Conservation (phyloP, 495 filamentous ascomycete genomes). For the Bombardia bombarda region DNA sequence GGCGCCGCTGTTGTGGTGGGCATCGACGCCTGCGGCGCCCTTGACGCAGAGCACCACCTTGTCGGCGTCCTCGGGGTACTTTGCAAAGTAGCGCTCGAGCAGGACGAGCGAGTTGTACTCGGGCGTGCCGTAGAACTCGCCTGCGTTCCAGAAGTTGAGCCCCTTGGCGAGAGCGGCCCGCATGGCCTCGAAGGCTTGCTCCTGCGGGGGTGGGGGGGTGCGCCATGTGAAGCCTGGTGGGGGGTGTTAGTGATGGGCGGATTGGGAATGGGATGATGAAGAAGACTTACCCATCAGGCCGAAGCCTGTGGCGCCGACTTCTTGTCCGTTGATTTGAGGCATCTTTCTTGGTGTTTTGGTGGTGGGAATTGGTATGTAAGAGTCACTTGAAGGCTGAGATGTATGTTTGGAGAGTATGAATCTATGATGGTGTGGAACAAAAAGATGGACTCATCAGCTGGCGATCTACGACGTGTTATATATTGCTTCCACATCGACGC, state of each 20-base stretch:
- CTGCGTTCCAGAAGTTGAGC: slow-evolving; percentile 71
- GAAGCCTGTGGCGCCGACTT: slow-evolving; percentile 48
- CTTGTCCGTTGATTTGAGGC: slow-evolving; percentile 41
- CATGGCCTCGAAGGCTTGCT: slow-evolving; percentile 60
- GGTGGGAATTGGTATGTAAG: no score
- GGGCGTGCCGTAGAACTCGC: slow-evolving; percentile 69
- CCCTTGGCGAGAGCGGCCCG: slow-evolving; percentile 57
- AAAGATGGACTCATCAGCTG: no score
- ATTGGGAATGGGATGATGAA: background rate
- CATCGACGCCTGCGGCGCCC: slow-evolving; percentile 36
- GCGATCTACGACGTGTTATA: no score
- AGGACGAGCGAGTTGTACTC: slow-evolving; percentile 59
- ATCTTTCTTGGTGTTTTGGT: no score
- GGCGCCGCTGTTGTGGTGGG: slow-evolving; percentile 45
- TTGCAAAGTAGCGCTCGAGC: slow-evolving; percentile 57
- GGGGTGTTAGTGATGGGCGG: background rate
- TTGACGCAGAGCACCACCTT: slow-evolving; percentile 62
- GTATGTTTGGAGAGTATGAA: no score
- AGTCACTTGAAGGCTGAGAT: no score
- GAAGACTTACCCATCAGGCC: slow-evolving; percentile 47
- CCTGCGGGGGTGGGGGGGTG: slow-evolving; percentile 44
- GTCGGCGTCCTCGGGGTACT: slow-evolving; percentile 61
- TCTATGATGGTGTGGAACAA: no score
- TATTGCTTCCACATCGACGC: no score
- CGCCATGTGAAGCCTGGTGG: slow-evolving; percentile 68